phyloP scores from a whole-genome alignment of 129 eudicot species.

The Scalesia atractyloides region DNA sequence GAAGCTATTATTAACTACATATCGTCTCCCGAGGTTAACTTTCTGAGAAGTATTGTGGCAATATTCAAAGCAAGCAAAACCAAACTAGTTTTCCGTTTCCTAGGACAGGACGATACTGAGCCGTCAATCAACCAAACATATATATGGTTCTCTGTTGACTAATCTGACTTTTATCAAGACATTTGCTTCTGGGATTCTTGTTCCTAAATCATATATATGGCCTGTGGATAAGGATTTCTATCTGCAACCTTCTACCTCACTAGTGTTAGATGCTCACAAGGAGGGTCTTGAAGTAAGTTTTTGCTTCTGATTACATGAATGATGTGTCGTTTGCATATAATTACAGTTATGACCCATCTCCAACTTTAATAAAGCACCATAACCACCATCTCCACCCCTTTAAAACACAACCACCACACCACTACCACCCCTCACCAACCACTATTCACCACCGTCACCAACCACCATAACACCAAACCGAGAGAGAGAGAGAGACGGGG shows the following conservation, averaged over 20 bases:
- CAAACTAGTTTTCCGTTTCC: slow-evolving; percentile 76
- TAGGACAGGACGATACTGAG: slow-evolving; percentile 58
- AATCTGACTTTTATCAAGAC: slow-evolving; percentile 74
- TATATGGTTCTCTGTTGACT: slow-evolving; percentile 66
- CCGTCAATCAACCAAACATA: slow-evolving; percentile 83
- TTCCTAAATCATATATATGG: slow-evolving; percentile 88
- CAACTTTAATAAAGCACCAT: no score
- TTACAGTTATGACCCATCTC: slow-evolving; percentile 89
- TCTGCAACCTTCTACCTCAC: slow-evolving; percentile 60
- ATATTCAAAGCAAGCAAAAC: slow-evolving; percentile 52
- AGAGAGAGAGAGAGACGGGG: no score
- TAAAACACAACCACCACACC: no score
- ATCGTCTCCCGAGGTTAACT: slow-evolving; percentile 90
- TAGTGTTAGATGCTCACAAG: slow-evolving; percentile 82
- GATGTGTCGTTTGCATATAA: slow-evolving; percentile 68
- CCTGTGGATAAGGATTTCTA: slow-evolving; percentile 53
- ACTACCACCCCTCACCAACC: no score
- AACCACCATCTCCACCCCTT: no score
- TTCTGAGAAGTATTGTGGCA: slow-evolving; percentile 58
- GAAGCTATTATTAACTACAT: slow-evolving; percentile 54
- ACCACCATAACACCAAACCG: no score
- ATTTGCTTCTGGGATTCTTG: slow-evolving; percentile 88
- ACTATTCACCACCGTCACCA: no score
- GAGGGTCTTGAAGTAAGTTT: slow-evolving; percentile 68
- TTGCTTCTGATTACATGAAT: slow-evolving; percentile 71